Evolutionary conservation across 179 eudicot species (phyloP), one percentile per base, ranked within the genome.

Genomic region (Vitellaria paradoxa): DNA sequence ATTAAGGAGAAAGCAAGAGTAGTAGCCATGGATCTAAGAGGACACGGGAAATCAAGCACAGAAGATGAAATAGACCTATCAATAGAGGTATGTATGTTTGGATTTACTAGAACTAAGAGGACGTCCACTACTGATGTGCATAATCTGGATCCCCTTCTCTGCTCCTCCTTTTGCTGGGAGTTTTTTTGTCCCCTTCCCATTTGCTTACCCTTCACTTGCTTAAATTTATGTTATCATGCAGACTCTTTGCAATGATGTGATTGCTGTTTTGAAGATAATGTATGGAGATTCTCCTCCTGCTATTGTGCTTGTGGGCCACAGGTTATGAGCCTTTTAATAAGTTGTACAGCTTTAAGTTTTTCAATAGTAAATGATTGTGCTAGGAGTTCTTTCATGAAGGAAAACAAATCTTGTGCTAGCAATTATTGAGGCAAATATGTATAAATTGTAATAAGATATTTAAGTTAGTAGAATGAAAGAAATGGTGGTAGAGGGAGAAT

Each of bases 211-310:
- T 30, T 30, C 37, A 30, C 2, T 30, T 30, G 37, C 37, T 30
- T 30, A 30, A 30, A 55, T 62, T 74, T 20, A 15, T 57, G 77
- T 56, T 69, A 63, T 61, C 60, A 64, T 86, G 87, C 92, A 94
- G 99, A 91, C 91, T 81, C 69, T 91, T 62, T 90, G 95, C 83
- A 76, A 75, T 65, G 99, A 95, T 79, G 98, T 95, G 63, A 67
- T 90, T 75, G 91, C 93, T 83, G 93, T 93, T 80, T 74, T 93
- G 84, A 91, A 93, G 90, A 81, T 89, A 68, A 82, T 93, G 91
- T 95, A 90, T 78, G 99, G 91, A 67, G 96, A 93, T 81, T 90
- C 94, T 82, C 93, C 93, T 78, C 98, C 98, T 68, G 99, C 99
- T 61, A 87, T 93, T 81, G 89, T 95, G 81, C 92, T 95, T 18